Conservation (phyloP, 2,329 filamentous ascomycete species). For the Pestalotiopsis sp. region DNA sequence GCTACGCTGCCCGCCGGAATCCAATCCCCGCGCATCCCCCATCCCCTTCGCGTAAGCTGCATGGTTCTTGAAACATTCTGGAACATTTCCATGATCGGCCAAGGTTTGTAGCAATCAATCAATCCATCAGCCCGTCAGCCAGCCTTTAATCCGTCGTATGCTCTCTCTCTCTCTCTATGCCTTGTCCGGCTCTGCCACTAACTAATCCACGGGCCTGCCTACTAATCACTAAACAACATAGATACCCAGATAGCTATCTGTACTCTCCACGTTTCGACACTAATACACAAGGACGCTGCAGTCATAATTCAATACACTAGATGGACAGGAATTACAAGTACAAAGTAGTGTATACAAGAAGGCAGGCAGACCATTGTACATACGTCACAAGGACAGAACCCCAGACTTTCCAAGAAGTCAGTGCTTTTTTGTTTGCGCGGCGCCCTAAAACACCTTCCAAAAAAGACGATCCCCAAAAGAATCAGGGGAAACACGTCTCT, state of each 20-base stretch:
- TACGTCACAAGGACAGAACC: background rate
- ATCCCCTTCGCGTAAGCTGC: constrained; percentile 2
- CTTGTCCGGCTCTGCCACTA: too few relatives aligned
- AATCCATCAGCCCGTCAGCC: background rate
- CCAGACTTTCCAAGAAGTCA: background rate
- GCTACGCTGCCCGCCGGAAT: background rate
- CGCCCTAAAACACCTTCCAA: background rate
- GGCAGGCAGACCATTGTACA: too few relatives aligned
- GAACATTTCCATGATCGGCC: constrained; percentile 12
- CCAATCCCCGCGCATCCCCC: background rate
- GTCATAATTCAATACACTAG: too few relatives aligned
- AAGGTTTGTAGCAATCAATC: background rate
- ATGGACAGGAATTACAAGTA: too few relatives aligned
- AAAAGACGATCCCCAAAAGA: background rate
- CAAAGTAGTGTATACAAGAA: too few relatives aligned
- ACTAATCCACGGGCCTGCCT: too few relatives aligned
- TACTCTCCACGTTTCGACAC: too few relatives aligned
- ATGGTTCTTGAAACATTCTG: constrained; percentile 10
- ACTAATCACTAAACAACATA: too few relatives aligned
- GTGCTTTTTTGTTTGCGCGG: background rate
- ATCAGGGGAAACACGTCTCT: background rate
- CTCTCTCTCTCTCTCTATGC: background rate
- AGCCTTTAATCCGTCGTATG: background rate
- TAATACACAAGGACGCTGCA: too few relatives aligned
- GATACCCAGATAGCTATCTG: too few relatives aligned